A percentile compares a stretch with the other conserved stretches of the same genome.
Conservation (phyloP, 345 rosid genomes). For the Orychophragmus violaceus region DNA sequence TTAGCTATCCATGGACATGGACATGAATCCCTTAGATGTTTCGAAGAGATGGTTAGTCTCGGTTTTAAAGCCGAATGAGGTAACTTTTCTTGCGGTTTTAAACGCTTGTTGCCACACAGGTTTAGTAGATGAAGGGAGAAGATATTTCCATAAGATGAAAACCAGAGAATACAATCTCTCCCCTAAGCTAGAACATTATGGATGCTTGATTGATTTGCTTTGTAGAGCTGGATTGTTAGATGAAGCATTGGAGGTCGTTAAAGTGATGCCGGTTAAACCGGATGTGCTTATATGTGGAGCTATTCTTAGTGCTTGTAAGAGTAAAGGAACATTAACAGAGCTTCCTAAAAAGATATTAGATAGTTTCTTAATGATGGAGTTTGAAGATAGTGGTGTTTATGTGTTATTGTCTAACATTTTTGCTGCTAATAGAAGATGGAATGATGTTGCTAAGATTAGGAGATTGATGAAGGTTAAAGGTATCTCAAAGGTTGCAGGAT, state of each 20-base stretch:
- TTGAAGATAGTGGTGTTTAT: constrained; percentile 40
- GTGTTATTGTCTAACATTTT: constrained; percentile 38
- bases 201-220: constrained; percentile 33
- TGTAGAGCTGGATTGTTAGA: constrained; percentile 43
- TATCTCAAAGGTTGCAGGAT: constrained; percentile 31
- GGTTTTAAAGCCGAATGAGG: constrained; percentile 39
- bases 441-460: constrained; percentile 37
- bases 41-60: constrained; percentile 34
- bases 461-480: constrained; percentile 38
- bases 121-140: constrained; percentile 39
- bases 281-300: constrained; percentile 47
- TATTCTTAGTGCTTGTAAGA: constrained; percentile 43
- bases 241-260: constrained; percentile 35
- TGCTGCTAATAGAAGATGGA: constrained; percentile 41
- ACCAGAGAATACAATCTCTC: constrained; percentile 24
- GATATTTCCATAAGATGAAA: constrained; percentile 33
- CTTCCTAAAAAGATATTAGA: constrained; percentile 31
- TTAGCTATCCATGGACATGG: constrained; percentile 43
- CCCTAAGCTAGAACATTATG: constrained; percentile 41
- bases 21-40: constrained; percentile 25
- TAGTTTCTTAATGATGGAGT: constrained; percentile 26
- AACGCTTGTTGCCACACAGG: constrained; percentile 40
- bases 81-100: constrained; percentile 42
- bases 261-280: constrained; percentile 35
- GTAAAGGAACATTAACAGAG: constrained; percentile 25